Evolutionary conservation across 1,284 basidiomycete genomes (phyloP).

Genomic region (Ustilago crameri): DNA sequence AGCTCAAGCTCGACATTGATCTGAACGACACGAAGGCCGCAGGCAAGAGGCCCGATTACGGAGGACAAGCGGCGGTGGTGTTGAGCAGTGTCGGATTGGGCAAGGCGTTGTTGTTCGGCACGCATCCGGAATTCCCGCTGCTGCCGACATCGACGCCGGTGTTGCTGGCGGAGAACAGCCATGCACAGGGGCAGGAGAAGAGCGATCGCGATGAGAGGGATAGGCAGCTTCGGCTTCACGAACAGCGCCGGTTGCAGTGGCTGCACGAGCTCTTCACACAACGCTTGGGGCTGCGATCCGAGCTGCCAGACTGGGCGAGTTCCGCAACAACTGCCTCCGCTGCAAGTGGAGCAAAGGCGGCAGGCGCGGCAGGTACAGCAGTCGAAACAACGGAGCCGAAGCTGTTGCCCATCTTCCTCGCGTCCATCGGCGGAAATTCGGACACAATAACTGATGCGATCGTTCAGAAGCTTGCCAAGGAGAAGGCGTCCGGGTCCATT

Average conservation of each 20-base stretch:
- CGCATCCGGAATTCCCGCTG: slow-evolving; percentile 76
- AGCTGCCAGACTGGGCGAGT: slow-evolving; percentile 35
- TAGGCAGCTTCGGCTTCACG: slow-evolving; percentile 27
- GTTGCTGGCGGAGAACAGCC: slow-evolving; percentile 27
- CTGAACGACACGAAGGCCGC: slow-evolving; percentile 1
- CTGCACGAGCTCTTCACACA: slow-evolving; percentile 26
- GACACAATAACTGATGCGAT: slow-evolving; percentile 4
- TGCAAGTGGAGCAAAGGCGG: background rate
- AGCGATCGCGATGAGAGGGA: slow-evolving; percentile 19
- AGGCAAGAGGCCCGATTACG: slow-evolving; percentile 24
- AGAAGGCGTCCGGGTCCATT: slow-evolving; percentile 7
- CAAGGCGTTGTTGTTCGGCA: slow-evolving; percentile 74
- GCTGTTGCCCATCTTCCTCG: slow-evolving; percentile 35
- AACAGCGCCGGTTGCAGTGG: slow-evolving; percentile 34
- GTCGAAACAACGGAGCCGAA: slow-evolving; percentile 37
- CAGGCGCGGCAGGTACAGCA: slow-evolving; percentile 11
- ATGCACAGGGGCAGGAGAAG: slow-evolving; percentile 8
- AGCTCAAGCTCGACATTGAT: slow-evolving; percentile 34
- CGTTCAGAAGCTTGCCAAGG: slow-evolving; percentile 14
- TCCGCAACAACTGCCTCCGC: background rate
- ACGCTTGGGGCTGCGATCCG: slow-evolving; percentile 33
- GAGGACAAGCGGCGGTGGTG: slow-evolving; percentile 72
- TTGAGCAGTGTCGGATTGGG: slow-evolving; percentile 73
- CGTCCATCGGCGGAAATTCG: slow-evolving; percentile 14
- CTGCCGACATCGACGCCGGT: slow-evolving; percentile 53